Conservation (phyloP, 2,329 filamentous ascomycete species). For the Cryphonectria parasitica region DNA sequence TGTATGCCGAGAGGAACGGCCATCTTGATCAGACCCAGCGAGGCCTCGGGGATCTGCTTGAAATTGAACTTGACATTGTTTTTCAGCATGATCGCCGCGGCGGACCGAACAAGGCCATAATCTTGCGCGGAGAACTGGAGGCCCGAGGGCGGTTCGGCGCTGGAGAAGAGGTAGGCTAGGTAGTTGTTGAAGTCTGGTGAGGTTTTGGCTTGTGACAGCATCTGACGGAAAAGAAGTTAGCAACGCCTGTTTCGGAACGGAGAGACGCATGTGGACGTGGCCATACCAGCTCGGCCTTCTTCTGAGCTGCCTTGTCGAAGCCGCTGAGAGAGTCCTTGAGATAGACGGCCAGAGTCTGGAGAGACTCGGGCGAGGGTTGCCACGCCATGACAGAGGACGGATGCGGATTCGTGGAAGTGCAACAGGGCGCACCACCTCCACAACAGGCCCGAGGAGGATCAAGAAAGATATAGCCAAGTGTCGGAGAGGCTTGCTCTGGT, state of each 20-base stretch:
- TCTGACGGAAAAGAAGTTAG: conserved; percentile 55
- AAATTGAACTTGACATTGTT: conserved; percentile 82
- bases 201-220: conserved; percentile 86
- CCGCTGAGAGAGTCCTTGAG: conserved; percentile 91
- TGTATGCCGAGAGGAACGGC: conserved; percentile 79
- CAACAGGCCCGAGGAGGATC: conserved; percentile 16
- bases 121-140: conserved; percentile 62
- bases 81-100: conserved; percentile 93
- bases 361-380: conserved; percentile 85
- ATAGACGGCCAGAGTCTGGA: conserved; percentile 86
- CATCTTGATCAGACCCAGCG: conserved; percentile 77
- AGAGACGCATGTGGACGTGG: conserved; percentile 17
- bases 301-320: conserved; percentile 77
- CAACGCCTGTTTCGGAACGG: neutral
- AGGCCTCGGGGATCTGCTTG: conserved; percentile 74
- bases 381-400: conserved; percentile 71
- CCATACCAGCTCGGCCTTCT: conserved; percentile 85
- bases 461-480: neutral
- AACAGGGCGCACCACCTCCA: conserved; percentile 28
- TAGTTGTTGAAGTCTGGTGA: conserved; percentile 98
- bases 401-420: conserved; percentile 15
- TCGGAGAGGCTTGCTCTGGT: neutral
- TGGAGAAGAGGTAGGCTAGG: conserved; percentile 87
- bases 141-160: conserved; percentile 62
- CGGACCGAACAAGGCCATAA: conserved; percentile 78